Evolutionary conservation across 768 basidiomycete genomes (phyloP).

Genomic region (Rhizopogon sp.): DNA sequence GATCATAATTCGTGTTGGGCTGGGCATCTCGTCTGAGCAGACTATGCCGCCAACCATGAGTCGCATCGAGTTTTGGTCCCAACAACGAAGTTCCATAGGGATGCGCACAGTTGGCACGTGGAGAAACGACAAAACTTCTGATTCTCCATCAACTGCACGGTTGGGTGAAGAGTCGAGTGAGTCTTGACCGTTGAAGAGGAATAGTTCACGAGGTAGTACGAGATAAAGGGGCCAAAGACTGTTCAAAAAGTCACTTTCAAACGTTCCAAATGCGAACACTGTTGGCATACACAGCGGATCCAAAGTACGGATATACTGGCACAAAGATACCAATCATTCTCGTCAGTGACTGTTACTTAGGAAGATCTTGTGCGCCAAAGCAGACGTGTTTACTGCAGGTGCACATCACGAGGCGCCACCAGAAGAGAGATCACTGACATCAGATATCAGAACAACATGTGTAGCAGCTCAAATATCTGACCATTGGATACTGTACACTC

Average conservation of each 20-base stretch:
- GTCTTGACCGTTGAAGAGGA: background rate
- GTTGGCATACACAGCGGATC: background rate
- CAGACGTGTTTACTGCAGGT: no score
- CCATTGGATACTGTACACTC: no score
- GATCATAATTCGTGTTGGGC: constrained; percentile 15
- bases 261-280: background rate
- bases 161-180: no score
- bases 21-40: constrained; percentile 9
- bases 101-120: background rate
- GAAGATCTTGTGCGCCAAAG: background rate
- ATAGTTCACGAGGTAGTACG: no score
- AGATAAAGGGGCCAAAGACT: no score
- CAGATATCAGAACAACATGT: no score
- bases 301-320: background rate
- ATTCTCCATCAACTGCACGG: background rate
- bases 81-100: background rate
- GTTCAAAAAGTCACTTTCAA: background rate
- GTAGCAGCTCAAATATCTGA: no score
- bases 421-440: no score
- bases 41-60: background rate
- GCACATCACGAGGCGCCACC: no score
- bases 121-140: background rate
- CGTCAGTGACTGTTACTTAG: no score
- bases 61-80: background rate
- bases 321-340: background rate